Conservation (phyloP, 306 rosid species). For the Pyrus pyrifolia region DNA sequence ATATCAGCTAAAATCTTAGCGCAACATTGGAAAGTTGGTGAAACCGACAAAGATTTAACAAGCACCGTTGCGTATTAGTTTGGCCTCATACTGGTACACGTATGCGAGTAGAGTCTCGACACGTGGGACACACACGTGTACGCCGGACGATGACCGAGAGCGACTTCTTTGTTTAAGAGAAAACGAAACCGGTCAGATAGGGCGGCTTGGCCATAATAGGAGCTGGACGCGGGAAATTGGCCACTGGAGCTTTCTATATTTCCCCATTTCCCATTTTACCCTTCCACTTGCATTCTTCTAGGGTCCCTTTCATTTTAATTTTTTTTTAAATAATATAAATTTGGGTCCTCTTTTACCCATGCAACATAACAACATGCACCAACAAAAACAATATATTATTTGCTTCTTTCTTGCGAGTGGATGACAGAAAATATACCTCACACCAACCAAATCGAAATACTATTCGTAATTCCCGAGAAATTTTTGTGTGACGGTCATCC, state of each 20-base stretch:
- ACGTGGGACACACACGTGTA: constrained; percentile 13
- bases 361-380: neutral
- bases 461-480: too few species aligned
- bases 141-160: neutral
- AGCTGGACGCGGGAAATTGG: constrained; percentile 6
- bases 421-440: neutral
- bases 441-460: too few species aligned
- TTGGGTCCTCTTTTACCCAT: neutral
- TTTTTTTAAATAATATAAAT: neutral
- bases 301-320: neutral
- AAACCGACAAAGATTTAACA: neutral
- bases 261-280: constrained; percentile 8
- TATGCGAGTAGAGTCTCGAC: neutral
- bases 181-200: constrained; percentile 29
- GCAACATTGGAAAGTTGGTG: too few species aligned
- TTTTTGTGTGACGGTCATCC: too few species aligned
- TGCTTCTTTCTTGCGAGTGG: neutral
- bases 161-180: neutral
- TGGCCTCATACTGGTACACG: neutral
- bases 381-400: neutral
- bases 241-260: neutral
- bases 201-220: constrained; percentile 21
- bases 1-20: too few species aligned
- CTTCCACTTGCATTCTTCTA: neutral
- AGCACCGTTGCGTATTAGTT: neutral